A percentile compares a stretch with the other conserved stretches of the same genome.
phyloP scores from a whole-genome alignment of 495 filamentous ascomycete genomes.

The Parmelia sp. region DNA sequence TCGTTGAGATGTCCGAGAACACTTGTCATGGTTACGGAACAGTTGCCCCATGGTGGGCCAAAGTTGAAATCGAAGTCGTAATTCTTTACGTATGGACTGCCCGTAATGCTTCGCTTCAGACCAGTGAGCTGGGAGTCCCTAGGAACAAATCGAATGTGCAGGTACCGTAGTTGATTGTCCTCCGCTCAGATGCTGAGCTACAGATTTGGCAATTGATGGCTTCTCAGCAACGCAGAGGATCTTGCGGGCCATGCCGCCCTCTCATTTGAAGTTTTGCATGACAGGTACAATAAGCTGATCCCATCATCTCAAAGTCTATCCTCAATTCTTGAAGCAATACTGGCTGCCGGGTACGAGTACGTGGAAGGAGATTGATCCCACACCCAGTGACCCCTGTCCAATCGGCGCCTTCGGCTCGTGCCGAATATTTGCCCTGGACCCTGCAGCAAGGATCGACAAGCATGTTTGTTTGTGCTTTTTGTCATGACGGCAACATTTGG shows the following conservation, averaged over 20 bases:
- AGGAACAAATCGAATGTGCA: constrained; percentile 17
- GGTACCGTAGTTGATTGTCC: constrained; percentile 63
- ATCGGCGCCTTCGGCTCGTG: constrained; percentile 18
- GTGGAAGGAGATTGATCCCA: background rate
- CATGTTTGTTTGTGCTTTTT: background rate
- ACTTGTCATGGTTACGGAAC: constrained; percentile 82
- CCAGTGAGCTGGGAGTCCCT: constrained; percentile 26
- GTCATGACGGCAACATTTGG: background rate
- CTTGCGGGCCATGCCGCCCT: constrained; percentile 35
- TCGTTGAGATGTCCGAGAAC: constrained; percentile 79
- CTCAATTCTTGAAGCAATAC: background rate
- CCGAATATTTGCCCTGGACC: constrained; percentile 3
- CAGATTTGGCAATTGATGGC: constrained; percentile 90
- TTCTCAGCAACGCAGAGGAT: constrained; percentile 96
- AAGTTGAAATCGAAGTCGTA: constrained; percentile 90
- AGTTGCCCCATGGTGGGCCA: constrained; percentile 70
- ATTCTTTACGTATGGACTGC: constrained; percentile 81
- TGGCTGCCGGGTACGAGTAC: background rate
- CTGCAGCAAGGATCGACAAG: constrained; percentile 6
- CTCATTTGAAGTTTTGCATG: background rate
- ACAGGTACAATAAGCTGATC: background rate
- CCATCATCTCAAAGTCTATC: background rate
- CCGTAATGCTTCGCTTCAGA: constrained; percentile 49
- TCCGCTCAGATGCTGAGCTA: constrained; percentile 79
- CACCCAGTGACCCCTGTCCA: too few relatives aligned